Evolutionary conservation across 371 early-diverging fungal genomes (phyloP).

Genomic region (Coemansia sp.): DNA sequence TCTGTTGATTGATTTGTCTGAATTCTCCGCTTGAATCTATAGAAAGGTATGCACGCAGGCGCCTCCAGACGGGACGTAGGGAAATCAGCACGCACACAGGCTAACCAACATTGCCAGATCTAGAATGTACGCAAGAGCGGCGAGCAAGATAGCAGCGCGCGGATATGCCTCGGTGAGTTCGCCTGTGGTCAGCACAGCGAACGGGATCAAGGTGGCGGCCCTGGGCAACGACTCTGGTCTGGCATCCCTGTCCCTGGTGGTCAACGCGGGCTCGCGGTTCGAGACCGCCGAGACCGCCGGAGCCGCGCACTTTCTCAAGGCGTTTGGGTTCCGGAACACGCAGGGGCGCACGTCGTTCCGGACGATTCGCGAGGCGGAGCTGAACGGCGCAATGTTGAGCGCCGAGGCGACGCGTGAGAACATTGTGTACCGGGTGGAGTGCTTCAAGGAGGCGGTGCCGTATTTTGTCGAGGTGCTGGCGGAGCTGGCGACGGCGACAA

Average conservation of each 20-base stretch:
- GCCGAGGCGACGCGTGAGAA: conserved; percentile 81
- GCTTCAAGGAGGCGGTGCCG: conserved; percentile 86
- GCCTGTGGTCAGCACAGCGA: conserved; percentile 31
- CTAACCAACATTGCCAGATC: not conserved
- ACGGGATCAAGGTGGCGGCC: conserved; percentile 49
- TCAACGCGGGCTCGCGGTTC: conserved; percentile 86
- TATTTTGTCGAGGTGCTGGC: conserved; percentile 85
- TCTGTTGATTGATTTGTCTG: too few relatives aligned
- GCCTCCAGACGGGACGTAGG: too few relatives aligned
- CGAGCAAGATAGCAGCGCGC: conserved; percentile 12
- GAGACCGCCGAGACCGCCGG: conserved; percentile 73
- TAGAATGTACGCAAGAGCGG: conserved; percentile 7
- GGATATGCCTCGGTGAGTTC: conserved; percentile 38
- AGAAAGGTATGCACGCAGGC: too few relatives aligned
- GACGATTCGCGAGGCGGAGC: conserved; percentile 88
- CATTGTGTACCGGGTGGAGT: conserved; percentile 82
- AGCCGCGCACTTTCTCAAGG: conserved; percentile 88
- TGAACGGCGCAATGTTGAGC: conserved; percentile 85
- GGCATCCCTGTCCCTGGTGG: conserved; percentile 81
- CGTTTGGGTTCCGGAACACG: conserved; percentile 88
- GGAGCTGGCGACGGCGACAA: conserved; percentile 73
- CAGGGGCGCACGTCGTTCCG: conserved; percentile 84
- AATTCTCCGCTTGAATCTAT: too few relatives aligned
- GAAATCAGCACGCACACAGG: too few relatives aligned
- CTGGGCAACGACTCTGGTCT: conserved; percentile 52